Percentiles rank a stretch among this genome's conserved stretches.
Evolutionary conservation across 2,329 filamentous ascomycete species (phyloP).

Genomic region (Ceratocystis huliohia): DNA sequence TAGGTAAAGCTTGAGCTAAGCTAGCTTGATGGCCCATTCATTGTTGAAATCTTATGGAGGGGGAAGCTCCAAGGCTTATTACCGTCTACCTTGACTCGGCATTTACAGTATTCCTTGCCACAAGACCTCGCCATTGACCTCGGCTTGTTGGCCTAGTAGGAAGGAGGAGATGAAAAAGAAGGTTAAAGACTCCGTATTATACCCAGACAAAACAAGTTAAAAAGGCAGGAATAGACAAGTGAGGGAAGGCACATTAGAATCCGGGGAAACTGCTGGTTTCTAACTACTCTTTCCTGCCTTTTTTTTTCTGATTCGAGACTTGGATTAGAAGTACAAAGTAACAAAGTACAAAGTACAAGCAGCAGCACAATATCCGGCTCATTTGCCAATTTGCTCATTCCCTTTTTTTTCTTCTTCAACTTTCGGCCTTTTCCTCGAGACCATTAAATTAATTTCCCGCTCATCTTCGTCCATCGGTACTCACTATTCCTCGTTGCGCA

Average conservation of each 20-base stretch:
- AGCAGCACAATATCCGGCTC: too few species aligned
- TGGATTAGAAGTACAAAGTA: too few species aligned
- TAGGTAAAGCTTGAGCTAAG: neutral
- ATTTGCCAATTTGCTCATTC: neutral
- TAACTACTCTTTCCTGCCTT: neutral
- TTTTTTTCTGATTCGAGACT: neutral
- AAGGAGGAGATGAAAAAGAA: neutral
- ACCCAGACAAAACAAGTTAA: neutral
- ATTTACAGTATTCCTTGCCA: neutral
- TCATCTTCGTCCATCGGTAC: neutral
- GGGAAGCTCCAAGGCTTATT: neutral
- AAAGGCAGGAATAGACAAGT: neutral
- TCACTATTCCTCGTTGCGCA: neutral
- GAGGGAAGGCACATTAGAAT: neutral
- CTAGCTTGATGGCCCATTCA: neutral
- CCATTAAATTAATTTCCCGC: neutral
- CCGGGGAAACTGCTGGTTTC: slow-evolving; percentile 7
- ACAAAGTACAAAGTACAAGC: too few species aligned
- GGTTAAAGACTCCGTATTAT: neutral
- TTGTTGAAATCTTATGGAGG: neutral
- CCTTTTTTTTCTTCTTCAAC: neutral
- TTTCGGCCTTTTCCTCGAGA: neutral
- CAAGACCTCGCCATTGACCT: slow-evolving; percentile 7
- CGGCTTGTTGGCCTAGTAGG: neutral
- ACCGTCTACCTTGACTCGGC: neutral